Base-by-base conservation (phyloP, 2,329 filamentous ascomycete species). In the Penicillium concentricum region DNA sequence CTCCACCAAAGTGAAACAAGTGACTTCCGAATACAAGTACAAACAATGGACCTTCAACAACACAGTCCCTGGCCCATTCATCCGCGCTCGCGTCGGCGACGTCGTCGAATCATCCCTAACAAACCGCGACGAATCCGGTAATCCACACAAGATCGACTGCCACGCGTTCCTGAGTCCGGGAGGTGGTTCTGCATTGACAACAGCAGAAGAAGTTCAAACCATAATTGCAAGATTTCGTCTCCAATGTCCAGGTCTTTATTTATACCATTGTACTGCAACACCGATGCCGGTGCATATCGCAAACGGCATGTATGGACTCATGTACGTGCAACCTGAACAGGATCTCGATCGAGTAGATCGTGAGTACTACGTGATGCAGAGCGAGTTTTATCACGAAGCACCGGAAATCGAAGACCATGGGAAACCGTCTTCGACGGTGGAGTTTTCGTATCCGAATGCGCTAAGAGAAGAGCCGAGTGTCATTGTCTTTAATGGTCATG, bases 301-400 rank as follows among this genome's bases (percentile, higher is more conserved):
- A 3, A 45, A 45, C 12, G 42, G 42, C 10, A 45, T 45, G 42
- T 45, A 45, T 30, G 42, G 42, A 2, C 42, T 45, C 16, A 45
- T 45, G 42, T 45, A 45, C 20, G 42, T 45, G 4, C 16, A 45
- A 7, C 42, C 65, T 10, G 61, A 70, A 20, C 61, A 62, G 8
- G 62, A 63, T 20, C 65, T 74, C 0, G 69, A 70, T 0, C 57
- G 65, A 0, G 71, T 72, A 10, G 70, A 74, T 42, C 56, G 60
- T 16, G 72, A 74, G 51, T 74, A 73, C 59, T 74, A 71, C 59
- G 71, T 74, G 18, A 69, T 74, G 67, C 72, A 74, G 58, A 74
- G 70, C 58, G 72, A 74, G 53, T 71, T 73, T 53, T 74, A 74
- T 56, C 70, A 73, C 41, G 72, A 74, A 56, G 70, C 72, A 8